A percentile compares a stretch with the other conserved stretches of the same genome.
Evolutionary conservation across 208 protist genomes (phyloP).

Genomic region (Acanthamoeba castellanii): DNA sequence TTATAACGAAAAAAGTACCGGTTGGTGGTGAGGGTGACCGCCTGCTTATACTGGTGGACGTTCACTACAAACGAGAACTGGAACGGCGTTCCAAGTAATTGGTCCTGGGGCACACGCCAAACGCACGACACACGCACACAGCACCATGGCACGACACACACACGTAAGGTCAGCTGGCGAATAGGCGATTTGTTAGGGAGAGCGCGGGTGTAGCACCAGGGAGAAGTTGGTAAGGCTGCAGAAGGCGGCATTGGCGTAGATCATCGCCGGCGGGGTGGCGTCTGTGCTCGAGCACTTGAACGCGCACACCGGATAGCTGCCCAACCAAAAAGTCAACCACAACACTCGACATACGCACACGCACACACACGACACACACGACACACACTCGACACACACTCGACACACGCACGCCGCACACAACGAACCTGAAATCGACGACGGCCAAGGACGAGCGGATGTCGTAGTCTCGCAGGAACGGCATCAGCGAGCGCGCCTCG

Average conservation of each 20-base stretch:
- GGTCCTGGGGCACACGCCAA: neutral
- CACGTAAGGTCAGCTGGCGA: too few relatives aligned
- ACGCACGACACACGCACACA: neutral
- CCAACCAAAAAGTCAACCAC: too few relatives aligned
- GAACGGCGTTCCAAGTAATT: neutral
- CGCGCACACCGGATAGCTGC: neutral
- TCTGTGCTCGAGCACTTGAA: neutral
- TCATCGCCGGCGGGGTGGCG: neutral
- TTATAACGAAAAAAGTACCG: neutral
- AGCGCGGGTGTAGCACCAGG: neutral
- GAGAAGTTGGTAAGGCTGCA: neutral
- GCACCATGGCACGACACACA: neutral
- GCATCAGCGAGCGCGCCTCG: neutral
- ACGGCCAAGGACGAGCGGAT: neutral
- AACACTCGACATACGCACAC: too few relatives aligned
- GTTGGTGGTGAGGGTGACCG: neutral
- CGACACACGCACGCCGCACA: too few relatives aligned
- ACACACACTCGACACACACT: too few relatives aligned
- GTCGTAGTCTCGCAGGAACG: neutral
- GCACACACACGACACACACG: too few relatives aligned
- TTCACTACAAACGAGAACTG: neutral
- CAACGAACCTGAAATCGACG: neutral
- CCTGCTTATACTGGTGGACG: neutral
- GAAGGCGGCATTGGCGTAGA: slow-evolving; percentile 28
- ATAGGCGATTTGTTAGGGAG: too few relatives aligned